Base-by-base conservation (phyloP, 495 filamentous ascomycete genomes). In the Xylaria sp. region DNA sequence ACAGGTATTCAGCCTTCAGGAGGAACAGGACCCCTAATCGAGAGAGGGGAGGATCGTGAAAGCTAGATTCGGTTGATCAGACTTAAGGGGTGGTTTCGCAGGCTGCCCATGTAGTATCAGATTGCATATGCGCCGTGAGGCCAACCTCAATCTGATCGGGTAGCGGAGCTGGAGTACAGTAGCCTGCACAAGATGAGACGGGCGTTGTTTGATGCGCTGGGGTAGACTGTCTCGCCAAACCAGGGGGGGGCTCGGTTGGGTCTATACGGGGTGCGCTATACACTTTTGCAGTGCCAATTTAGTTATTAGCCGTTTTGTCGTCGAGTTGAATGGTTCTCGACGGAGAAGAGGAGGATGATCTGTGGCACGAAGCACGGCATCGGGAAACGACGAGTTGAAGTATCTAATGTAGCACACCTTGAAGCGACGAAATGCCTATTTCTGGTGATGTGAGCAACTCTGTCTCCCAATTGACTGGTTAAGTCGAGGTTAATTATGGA, bases 221-320 rank as follows among this genome's bases (percentile, higher is more conserved):
- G 76, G 71, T 78, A 33, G 74, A 78, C 61, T 70, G 81, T 82
- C 83, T 84, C 81, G 80, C 80, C 82, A 82, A 78, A 79, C 80
- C 76, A 73, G 59, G 65, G 66, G 59, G 35, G 66, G 59, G 35
- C 59, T 71, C 61, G 66, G 61, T 44, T 48, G 33, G 14, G 61
- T 58, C 43, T 50, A 15, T 58, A 61, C 57, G 11, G 43, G 44
- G 24, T 61, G 21, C 17, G 11, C 37, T 62, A 62, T 43, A 43
- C 59, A 52, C 41, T 26, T 50, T 40, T 48, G 17, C 9, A 48
- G 12, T 31, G 66, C 4, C 14, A 21, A 50, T 61, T 61, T 50
- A 57, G 33, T 21, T 9, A 17, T 24, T 21, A 35, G 26, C 43
- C 9, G 1, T 48, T 43, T 52, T 43, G 46, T 64, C 41, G 19